Conservation (phyloP, 768 basidiomycete species). For the Leucocoprinus leucothites region DNA sequence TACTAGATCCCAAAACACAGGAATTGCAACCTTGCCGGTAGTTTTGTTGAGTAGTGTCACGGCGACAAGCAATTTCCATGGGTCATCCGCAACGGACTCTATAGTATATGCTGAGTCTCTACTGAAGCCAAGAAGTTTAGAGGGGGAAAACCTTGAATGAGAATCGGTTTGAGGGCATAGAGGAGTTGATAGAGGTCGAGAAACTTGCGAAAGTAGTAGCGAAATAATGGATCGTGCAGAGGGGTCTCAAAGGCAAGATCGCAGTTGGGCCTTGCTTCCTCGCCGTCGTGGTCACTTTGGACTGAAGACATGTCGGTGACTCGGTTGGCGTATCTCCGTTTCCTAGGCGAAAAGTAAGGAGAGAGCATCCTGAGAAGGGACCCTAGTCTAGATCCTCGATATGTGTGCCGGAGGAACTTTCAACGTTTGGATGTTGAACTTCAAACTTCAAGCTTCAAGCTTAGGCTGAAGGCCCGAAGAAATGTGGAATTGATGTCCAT, state of each 20-base stretch:
- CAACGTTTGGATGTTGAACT: too few relatives aligned
- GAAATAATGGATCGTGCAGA: slow-evolving; percentile 23
- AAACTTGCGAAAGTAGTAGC: slow-evolving; percentile 23
- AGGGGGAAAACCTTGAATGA: slow-evolving; percentile 36
- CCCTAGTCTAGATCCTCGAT: too few relatives aligned
- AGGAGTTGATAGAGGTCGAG: slow-evolving; percentile 22
- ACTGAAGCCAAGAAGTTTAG: neutral
- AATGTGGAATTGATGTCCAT: too few relatives aligned
- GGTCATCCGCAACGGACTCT: slow-evolving; percentile 53
- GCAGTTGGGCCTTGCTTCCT: neutral
- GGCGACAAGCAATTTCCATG: slow-evolving; percentile 70
- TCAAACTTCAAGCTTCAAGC: too few relatives aligned
- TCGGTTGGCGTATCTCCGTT: neutral
- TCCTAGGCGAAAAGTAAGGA: slow-evolving; percentile 3
- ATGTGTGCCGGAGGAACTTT: too few relatives aligned
- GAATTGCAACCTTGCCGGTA: slow-evolving; percentile 57
- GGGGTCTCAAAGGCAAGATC: neutral
- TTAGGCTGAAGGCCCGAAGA: too few relatives aligned
- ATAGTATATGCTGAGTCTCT: neutral
- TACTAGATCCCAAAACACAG: slow-evolving; percentile 59
- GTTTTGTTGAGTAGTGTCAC: slow-evolving; percentile 72
- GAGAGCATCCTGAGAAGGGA: neutral
- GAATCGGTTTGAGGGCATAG: slow-evolving; percentile 27
- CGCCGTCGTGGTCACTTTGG: neutral
- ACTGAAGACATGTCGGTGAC: too few relatives aligned